These are phyloP conservation scores for Penicillium pancosmium DNA, from an alignment of 495 filamentous ascomycete genomes.

Conservation along the genomic window DNA sequence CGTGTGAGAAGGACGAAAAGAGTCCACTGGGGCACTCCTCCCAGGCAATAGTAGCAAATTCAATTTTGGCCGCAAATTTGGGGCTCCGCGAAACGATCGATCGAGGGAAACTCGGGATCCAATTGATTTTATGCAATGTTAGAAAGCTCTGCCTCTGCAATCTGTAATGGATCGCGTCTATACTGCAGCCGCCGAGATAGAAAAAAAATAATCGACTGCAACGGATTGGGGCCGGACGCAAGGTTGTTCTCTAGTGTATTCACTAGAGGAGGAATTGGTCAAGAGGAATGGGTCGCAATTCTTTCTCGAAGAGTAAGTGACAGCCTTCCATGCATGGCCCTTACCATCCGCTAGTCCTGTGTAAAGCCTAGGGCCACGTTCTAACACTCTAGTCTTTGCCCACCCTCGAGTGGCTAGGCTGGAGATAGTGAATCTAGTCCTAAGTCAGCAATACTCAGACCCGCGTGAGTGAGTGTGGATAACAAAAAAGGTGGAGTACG, in stretches of 20 bases:
- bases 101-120: background rate
- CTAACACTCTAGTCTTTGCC: conserved; percentile 1
- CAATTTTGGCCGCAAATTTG: conserved; percentile 1
- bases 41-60: conserved; percentile 2
- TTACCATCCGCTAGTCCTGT: background rate
- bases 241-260: conserved; percentile 4
- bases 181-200: background rate
- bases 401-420: background rate
- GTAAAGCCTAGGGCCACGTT: conserved; percentile 1
- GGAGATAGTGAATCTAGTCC: background rate
- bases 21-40: background rate
- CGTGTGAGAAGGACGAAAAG: conserved; percentile 2
- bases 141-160: background rate
- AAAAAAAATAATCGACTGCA: background rate
- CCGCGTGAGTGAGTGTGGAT: conserved; percentile 1
- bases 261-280: conserved; percentile 10
- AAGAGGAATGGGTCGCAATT: background rate
- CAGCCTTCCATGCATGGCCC: conserved; percentile 37
- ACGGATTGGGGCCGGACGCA: conserved; percentile 5
- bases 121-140: conserved; percentile 5
- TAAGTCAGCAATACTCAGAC: background rate
- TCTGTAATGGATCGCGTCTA: background rate
- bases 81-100: background rate
- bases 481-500: background rate
- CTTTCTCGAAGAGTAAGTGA: conserved; percentile 30